Base-by-base conservation (phyloP, 2,329 filamentous ascomycete genomes). In the Alternaria rosae region DNA sequence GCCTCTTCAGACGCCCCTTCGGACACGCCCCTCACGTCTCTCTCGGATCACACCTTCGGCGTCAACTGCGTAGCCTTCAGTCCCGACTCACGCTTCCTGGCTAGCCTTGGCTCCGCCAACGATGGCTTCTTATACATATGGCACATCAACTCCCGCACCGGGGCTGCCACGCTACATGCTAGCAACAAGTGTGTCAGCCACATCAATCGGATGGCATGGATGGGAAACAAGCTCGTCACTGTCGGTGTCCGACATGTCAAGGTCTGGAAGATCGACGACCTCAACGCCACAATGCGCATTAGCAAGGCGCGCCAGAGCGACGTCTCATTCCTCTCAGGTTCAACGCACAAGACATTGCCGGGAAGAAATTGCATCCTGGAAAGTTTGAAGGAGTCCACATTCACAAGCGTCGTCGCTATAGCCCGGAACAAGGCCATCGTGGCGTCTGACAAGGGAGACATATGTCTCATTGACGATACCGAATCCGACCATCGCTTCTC, bases 81-180 rank as follows among this genome's bases (percentile, higher is more conserved):
- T 64, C 86, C 90, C 1, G 92, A 97, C 77, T 92, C 92, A 12
- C 90, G 87, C 67, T 97, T 91, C 78, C 85, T 99, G 32, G 95
- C 95, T 3, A 97, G 93, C 20, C 85, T 99, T 12, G 95, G 95
- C 26, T 88, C 91, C 17, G 87, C 91, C 57, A 97, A 97, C 76
- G 95, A 99, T 79, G 94, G 94, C 1, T 98, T 96, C 75, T 84
- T 99, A 20, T 97, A 94, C 76, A 86, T 98, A 26, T 98, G 94
- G 94, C 88, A 85, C 69, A 87, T 97, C 68, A 93, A 96, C 72
- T 82, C 90, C n/a, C 91, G 89, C 51, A 95, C 88, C 10, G 94
- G 94, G 17, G 86, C 90, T 20, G 90, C 93, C 2, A 93, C 86
- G 70, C 83, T 98, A 32, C 85, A 89, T 86, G 94, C 85, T 76